Evolutionary conservation across 257 asterid species (phyloP), one percentile per base, ranked within the genome.

Genomic region (Nicotiana sylvestris): DNA sequence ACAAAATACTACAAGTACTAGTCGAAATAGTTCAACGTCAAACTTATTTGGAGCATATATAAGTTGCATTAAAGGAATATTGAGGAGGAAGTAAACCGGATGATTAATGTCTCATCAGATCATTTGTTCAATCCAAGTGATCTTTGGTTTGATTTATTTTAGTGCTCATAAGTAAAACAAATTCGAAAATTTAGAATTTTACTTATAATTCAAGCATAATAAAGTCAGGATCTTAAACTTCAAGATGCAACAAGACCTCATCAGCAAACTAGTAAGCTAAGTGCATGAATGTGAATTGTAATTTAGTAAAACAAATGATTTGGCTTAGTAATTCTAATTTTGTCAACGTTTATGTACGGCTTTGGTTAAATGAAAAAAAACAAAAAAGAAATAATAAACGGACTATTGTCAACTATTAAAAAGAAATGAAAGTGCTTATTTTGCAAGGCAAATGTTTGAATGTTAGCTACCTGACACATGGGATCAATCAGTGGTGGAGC

Each of bases 281-380:
- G 77, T 69, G 57, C 57, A 69, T 69, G 77, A 69, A 69, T 69
- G 33, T n/a, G 57, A 39, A 69, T 17, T n/a, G 18, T 69, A 68
- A 35, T 67, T 13, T 3, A 67, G 55, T 68, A 68, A 35, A 68
- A 68, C 30, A 68, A 68, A 65, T 65, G 10, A 65, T 2, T 2
- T 65, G 21, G 10, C 43, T 27, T 65, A 68, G n/a, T 18, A 37
- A 0, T 68, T 37, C 43, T 55, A n/a, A 39, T 39, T 21, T 69
- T 69, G 77, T 69, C 77, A 39, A 69, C 77, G 57, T n/a, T 39
- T 4, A 68, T 37, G 39, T 35, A 17, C 1, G 30, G 30, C 17
- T 37, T 33, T 67, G 16, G 76, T 33, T 67, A 25, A 66, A 15
- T 2, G 9, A 57, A 2, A 16, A 18, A 2, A 15, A 32, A 66